Conservation (phyloP, 352 stramenopile species). For the Pythium sukuiense region DNA sequence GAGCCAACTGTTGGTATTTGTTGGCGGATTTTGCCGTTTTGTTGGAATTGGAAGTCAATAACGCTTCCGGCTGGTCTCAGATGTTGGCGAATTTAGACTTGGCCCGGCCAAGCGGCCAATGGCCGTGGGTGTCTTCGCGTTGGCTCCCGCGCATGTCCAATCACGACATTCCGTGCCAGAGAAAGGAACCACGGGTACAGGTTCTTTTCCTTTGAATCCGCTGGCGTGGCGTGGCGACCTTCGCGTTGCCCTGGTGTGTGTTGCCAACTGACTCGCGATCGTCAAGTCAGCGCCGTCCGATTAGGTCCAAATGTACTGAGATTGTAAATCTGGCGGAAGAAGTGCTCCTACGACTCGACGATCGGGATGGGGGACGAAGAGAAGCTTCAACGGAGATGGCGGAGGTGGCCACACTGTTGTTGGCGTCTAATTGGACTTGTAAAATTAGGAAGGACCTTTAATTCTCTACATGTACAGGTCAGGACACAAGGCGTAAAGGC, state of each 20-base stretch:
- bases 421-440: no score
- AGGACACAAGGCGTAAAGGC: no score
- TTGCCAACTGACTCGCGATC: neutral
- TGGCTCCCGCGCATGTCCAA: neutral
- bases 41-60: neutral
- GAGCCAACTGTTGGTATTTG: conserved; percentile 4
- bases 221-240: neutral
- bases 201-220: neutral
- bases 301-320: no score
- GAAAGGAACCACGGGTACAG: neutral
- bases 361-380: neutral
- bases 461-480: no score
- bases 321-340: no score
- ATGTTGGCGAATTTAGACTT: neutral
- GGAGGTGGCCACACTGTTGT: neutral
- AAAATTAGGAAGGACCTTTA: no score
- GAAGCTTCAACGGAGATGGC: conserved; percentile 3
- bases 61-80: neutral
- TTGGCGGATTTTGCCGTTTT: conserved; percentile 1
- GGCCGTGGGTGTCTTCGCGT: neutral
- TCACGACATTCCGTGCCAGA: neutral
- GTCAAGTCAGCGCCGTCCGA: neutral
- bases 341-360: neutral
- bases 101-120: no score
- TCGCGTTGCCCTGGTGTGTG: neutral